These are phyloP conservation scores for Eudorina sp. DNA, from an alignment of 139 green algal genomes.

Conservation along the genomic window DNA sequence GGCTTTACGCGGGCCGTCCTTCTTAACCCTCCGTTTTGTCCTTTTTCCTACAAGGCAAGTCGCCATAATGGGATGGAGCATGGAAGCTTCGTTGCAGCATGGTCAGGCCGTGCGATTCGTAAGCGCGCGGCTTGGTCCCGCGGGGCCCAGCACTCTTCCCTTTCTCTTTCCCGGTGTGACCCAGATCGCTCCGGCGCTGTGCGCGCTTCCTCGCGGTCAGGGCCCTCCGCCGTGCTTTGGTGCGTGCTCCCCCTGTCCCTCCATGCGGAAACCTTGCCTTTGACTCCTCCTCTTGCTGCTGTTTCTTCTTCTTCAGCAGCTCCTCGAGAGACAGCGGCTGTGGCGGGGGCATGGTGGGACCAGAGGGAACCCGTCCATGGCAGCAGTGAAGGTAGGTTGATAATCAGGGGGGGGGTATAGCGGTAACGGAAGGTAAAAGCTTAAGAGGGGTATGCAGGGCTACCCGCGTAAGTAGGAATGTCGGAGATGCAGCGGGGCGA, in stretches of 20 bases:
- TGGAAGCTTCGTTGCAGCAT: no score
- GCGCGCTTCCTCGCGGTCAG: no score
- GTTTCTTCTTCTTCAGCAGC: constrained; percentile 87
- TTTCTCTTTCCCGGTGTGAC: no score
- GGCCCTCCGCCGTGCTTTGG: constrained; percentile 6
- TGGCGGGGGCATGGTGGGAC: background rate
- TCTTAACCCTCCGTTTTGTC: constrained; percentile 45
- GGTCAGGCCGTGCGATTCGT: no score
- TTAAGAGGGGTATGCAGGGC: no score
- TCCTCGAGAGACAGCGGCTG: constrained; percentile 94
- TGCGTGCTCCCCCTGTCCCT: background rate
- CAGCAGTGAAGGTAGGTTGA: background rate
- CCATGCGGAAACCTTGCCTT: constrained; percentile 66
- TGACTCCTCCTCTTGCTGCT: constrained; percentile 79
- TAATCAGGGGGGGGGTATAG: background rate
- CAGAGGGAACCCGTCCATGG: background rate
- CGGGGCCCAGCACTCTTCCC: no score
- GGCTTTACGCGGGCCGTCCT: constrained; percentile 39
- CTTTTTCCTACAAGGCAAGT: no score
- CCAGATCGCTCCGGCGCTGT: no score
- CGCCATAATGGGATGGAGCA: no score
- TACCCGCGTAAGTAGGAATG: no score
- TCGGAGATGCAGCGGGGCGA: no score
- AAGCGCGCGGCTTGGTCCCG: no score
- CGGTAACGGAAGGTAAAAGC: background rate